Base-by-base conservation (phyloP, 495 filamentous ascomycete species). In the Rostrohypoxylon terebratum region DNA sequence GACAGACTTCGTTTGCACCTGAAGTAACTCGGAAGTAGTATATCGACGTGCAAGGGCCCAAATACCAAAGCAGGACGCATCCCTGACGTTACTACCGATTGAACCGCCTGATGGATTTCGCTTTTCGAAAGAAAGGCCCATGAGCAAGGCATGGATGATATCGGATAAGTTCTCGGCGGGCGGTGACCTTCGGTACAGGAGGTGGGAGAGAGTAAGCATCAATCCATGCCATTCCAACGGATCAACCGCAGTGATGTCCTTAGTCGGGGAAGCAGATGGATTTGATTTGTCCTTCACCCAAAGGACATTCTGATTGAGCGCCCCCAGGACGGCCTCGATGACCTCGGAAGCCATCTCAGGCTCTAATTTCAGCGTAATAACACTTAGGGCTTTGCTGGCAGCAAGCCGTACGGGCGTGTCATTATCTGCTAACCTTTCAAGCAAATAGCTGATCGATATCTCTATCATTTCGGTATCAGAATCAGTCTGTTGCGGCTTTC, bases 61-160 rank as follows among this genome's bases (percentile, higher is more conserved):
- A 28, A 97, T 90, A 31, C 96, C 96, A 75, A 98, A 98, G 77
- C 93, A 96, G 1, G 96, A 93, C 4, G 96, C 96, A 83, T 99
- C 96, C 59, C 96, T 87, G n/a, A 98, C 96, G 73, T 95, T 97
- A 0, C 91, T 90, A 8, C 96, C 96, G n/a, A 93, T 82, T 3
- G 94, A 93, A 9, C 84, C 87, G 8, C 97, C 96, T 16, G 91
- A 92, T 0, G 92, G 83, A 28, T 90, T 91, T 48, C 93, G 86
- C 75, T 95, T 92, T 77, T 98, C 94, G 71, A 98, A 99, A 8
- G 87, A 87, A 47, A 98, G 84, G 0, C 92, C 93, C 60, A 89
- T 83, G 0, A 94, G 76, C 47, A 98, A 84, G 1, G 89, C 87
- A 55, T 89, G 88, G 0, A 96, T 81, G 45, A 96, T 90, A 34